Evolutionary conservation across 1,284 basidiomycete species (phyloP).

Genomic region (Flammula alnicola): DNA sequence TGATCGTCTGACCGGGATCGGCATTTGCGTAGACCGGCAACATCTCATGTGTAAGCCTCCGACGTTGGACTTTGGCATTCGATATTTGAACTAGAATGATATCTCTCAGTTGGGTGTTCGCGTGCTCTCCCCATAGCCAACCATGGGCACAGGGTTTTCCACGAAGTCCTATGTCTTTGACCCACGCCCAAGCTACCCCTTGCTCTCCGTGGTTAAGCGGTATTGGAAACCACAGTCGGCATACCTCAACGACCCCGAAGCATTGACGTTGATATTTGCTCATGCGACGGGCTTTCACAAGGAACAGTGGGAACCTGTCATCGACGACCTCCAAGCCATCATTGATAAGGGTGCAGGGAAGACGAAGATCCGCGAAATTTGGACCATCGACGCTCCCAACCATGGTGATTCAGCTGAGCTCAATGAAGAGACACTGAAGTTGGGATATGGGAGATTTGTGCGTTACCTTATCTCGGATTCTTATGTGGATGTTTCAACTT

Average conservation of each 20-base stretch:
- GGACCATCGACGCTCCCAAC: constrained; percentile 59
- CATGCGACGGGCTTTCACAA: constrained; percentile 61
- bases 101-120: too few relatives aligned
- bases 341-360: constrained; percentile 19
- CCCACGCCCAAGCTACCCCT: constrained; percentile 53
- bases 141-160: constrained; percentile 6
- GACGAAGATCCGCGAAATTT: constrained; percentile 50
- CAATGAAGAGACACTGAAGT: constrained; percentile 47
- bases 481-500: background rate
- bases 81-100: too few relatives aligned
- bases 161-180: constrained; percentile 49
- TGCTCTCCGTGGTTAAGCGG: constrained; percentile 51
- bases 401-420: constrained; percentile 56
- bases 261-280: constrained; percentile 51
- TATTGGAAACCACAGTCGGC: constrained; percentile 46
- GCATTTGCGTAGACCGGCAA: too few relatives aligned
- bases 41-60: too few relatives aligned
- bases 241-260: constrained; percentile 40
- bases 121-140: too few relatives aligned
- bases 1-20: too few relatives aligned
- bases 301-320: constrained; percentile 59
- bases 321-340: constrained; percentile 48
- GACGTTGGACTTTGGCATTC: too few relatives aligned
- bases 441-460: constrained; percentile 48
- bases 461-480: constrained; percentile 25